Conservation (phyloP, 164 flowering plant species). For the Hamamelis virginiana region DNA sequence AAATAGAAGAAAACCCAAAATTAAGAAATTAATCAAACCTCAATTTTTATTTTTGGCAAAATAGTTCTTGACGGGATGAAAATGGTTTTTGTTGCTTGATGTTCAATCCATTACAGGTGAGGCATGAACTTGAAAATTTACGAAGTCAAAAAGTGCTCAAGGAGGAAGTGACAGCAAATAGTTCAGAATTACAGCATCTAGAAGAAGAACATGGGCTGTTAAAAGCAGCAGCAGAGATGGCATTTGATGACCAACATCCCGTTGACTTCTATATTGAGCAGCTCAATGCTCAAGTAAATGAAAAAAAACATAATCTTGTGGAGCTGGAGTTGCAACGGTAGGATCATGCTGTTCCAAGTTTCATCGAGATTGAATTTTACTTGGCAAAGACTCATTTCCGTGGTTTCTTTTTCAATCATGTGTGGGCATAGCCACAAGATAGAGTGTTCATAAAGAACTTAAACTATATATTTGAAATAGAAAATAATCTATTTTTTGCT, state of each 20-base stretch:
- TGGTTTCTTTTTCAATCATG: not conserved
- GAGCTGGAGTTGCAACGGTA: slow-evolving; percentile 53
- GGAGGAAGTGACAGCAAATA: slow-evolving; percentile 26
- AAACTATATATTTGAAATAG: not conserved
- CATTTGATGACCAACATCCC: slow-evolving; percentile 46
- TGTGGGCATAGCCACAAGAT: not conserved
- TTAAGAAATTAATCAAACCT: no score
- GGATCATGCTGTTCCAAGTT: slow-evolving; percentile 5
- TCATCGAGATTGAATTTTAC: not conserved
- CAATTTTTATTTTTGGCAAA: not conserved
- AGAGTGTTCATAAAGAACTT: not conserved
- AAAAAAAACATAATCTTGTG: slow-evolving; percentile 32
- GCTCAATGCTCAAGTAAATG: slow-evolving; percentile 38
- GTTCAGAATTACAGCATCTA: slow-evolving; percentile 31
- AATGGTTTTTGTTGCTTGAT: slow-evolving; percentile 1
- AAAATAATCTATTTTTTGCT: not conserved
- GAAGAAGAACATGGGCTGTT: slow-evolving; percentile 44
- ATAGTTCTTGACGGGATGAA: not conserved
- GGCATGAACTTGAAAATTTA: slow-evolving; percentile 18
- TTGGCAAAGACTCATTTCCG: no score
- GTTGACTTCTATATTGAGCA: slow-evolving; percentile 39
- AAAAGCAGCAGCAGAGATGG: slow-evolving; percentile 52
- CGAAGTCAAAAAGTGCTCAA: slow-evolving; percentile 23
- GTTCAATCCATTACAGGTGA: slow-evolving; percentile 25
- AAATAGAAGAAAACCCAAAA: not conserved